These are phyloP conservation scores for Cercophora samala DNA, from an alignment of 495 filamentous ascomycete species.

Conservation along the genomic window DNA sequence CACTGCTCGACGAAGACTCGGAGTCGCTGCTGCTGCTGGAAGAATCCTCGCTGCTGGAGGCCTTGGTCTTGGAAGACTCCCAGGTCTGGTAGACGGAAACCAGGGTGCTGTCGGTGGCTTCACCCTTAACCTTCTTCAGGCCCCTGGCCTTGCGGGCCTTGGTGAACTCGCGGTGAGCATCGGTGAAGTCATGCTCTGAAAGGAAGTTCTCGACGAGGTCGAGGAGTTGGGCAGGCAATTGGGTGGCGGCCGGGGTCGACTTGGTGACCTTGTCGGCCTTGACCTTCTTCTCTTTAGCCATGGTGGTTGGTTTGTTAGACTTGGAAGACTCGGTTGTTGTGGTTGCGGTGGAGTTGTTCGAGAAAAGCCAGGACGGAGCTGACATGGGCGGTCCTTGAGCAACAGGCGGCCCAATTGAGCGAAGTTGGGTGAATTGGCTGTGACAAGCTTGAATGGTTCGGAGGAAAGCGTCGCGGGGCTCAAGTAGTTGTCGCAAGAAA, in stretches of 20 bases:
- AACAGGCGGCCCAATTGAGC: background rate
- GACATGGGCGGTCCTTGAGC: slow-evolving; percentile 28
- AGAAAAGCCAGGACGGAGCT: slow-evolving; percentile 46
- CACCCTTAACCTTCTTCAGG: slow-evolving; percentile 31
- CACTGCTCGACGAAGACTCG: slow-evolving; percentile 88
- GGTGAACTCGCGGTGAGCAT: slow-evolving; percentile 55
- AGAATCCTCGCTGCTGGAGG: slow-evolving; percentile 31
- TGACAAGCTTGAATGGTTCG: background rate
- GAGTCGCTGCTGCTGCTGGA: slow-evolving; percentile 20
- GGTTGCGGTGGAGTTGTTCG: slow-evolving; percentile 35
- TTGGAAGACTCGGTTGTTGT: slow-evolving; percentile 10
- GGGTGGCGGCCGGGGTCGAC: slow-evolving; percentile 21
- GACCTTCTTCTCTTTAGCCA: slow-evolving; percentile 26
- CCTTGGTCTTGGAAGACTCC: slow-evolving; percentile 40
- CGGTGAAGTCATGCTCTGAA: slow-evolving; percentile 59
- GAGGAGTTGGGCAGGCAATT: slow-evolving; percentile 54
- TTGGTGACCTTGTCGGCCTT: slow-evolving; percentile 31
- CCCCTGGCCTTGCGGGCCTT: slow-evolving; percentile 54
- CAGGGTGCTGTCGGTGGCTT: slow-evolving; percentile 37
- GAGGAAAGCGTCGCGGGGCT: slow-evolving; percentile 12
- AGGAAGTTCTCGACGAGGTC: slow-evolving; percentile 66
- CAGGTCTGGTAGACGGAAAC: slow-evolving; percentile 46
- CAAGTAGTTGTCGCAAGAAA: slow-evolving; percentile 11
- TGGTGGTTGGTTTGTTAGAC: slow-evolving; percentile 6
- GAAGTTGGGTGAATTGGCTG: background rate